Evolutionary conservation across 495 filamentous ascomycete species (phyloP), one percentile per base, ranked within the genome.

Genomic region (Aspergillus biplanus): DNA sequence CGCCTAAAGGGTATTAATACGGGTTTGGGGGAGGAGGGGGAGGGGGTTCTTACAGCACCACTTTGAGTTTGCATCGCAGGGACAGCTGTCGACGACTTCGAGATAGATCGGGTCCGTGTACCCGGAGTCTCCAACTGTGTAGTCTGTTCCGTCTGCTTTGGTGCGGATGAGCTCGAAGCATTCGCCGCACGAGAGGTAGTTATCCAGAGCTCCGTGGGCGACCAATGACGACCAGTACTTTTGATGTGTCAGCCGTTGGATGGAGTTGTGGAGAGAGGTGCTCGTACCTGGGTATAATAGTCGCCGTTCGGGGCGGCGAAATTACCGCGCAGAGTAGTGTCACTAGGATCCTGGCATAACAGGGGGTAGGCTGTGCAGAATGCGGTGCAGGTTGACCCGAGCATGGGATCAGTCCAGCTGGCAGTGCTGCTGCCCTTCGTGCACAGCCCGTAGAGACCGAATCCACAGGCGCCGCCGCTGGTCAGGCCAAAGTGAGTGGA

Each of bases 41-140:
- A 5, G 11, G 39, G 39, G 39, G n/a, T 12, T 12, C 39, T 4
- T 44, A 44, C 39, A 44, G 39, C 39, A 44, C 39, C 39, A 44
- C 39, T 44, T 44, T n/a, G 39, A 44, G 7, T 44, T 44, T 44
- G 39, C 39, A 44, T 44, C n/a, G 39, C 39, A 44, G 39, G 39
- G 39, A n/a, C 39, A 44, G 39, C 39, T 44, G n/a, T 44, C 39
- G n/a, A 44, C 39, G 7, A 44, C 8, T 6, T 44, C 39, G 12
- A 44, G n/a, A 9, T 44, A 44, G 39, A 44, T 44, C 4, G 39
- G 39, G n/a, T 44, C 39, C 7, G 39, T 44, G 7, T 6, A 44
- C 0, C 39, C 39, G n/a, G 11, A 11, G 12, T 44, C 39, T 12
- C 39, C 39, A 12, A 44, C 39, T 4, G 39, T 6, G n/a, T 44